Evolutionary conservation across 2,329 filamentous ascomycete genomes (phyloP), one percentile per base, ranked within the genome.

Genomic region (Aspergillus sp.): DNA sequence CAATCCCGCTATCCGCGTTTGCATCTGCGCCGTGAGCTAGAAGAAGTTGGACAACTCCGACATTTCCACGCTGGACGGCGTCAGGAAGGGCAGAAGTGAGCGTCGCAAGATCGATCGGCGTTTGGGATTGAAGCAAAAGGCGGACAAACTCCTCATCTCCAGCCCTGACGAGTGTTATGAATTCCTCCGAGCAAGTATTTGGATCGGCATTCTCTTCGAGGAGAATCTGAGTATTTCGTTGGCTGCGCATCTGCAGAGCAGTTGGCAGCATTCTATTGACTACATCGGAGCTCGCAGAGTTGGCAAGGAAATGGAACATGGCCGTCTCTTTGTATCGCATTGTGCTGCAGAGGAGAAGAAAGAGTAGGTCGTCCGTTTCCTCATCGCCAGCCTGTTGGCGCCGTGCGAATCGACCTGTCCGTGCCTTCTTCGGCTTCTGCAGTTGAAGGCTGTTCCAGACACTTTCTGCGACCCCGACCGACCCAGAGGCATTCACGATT

Each of bases 351-450:
- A 57, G 44, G 19, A 57, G 19, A 6, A 27, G 46, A n/a, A 57
- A 48, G n/a, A 57, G 39, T 27, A 57, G 11, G 4, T 52, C 50
- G 19, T 57, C 56, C 1, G 45, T 54, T 19, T 57, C 56, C 6
- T 57, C 56, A 23, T 39, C 27, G 1, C 50, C 44, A 9, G 56
- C 56, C 31, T 54, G 56, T 8, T 57, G 50, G 6, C 56, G 50
- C 19, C 56, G 21, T 6, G 56, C 33, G n/a, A 57, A 57, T 44
- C 39, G 50, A 19, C 56, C 50, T 2, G 56, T 48, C 25, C 56
- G 37, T n/a, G 50, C 50, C 33, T 54, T 57, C 45, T 54, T 57
- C 14, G 56, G 56, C 27, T 57, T 57, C 37, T 57, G 56, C 11
- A 49, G 37, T 27, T 50, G 50, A 23, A 57, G 44, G 39, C 39